These are phyloP conservation scores for Aegilops bicornis DNA, from an alignment of 176 grass and related monocot species.

Conservation along the genomic window DNA sequence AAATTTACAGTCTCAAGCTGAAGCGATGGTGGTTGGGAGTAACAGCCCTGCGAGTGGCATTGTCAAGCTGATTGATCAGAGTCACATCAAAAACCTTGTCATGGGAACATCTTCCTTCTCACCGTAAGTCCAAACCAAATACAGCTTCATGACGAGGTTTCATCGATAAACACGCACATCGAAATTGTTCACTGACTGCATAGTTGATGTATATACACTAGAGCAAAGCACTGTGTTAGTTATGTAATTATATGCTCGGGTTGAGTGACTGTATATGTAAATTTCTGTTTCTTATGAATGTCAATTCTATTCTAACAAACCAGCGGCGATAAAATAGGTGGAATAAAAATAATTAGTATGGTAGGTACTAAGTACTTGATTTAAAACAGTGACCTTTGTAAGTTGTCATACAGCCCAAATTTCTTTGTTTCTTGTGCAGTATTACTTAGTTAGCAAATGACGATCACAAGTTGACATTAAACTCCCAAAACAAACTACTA, in stretches of 20 bases:
- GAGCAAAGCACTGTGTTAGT: neutral
- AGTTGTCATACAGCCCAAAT: neutral
- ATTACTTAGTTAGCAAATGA: neutral
- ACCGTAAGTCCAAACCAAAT: no score
- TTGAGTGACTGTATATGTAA: no score
- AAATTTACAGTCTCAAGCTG: no score
- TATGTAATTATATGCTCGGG: neutral
- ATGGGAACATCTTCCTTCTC: no score
- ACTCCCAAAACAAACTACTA: neutral
- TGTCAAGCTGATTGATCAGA: no score
- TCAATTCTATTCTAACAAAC: neutral
- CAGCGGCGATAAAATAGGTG: neutral
- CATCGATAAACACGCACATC: neutral
- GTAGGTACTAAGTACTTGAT: no score
- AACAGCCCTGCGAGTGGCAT: no score
- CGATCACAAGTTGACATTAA: neutral
- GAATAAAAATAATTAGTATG: no score
- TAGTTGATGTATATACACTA: neutral
- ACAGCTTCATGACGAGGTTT: no score
- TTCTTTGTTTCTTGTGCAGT: conserved; percentile 1
- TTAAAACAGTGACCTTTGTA: neutral
- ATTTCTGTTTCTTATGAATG: neutral
- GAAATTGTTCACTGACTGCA: neutral
- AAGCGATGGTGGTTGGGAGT: no score
- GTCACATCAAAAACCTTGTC: no score